Evolutionary conservation across 2,329 filamentous ascomycete species (phyloP).

Genomic region (Epichloe hybrida): DNA sequence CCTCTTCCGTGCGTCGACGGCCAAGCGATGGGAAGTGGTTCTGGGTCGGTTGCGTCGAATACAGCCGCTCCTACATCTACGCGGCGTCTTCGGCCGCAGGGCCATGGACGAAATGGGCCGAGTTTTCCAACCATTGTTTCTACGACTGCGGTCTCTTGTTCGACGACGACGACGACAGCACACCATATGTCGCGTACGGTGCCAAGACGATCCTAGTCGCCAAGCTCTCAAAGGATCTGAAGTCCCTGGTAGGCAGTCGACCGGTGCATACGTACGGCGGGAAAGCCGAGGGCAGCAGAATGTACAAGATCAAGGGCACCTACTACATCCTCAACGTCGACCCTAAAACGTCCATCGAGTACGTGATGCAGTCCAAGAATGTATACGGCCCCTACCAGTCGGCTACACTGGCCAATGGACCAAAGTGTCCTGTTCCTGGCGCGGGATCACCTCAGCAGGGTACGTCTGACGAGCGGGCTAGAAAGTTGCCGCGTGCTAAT

Average conservation of each 20-base stretch:
- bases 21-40: not conserved
- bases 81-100: not conserved
- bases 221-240: not conserved
- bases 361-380: not conserved
- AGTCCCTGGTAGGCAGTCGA: not conserved
- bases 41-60: not conserved
- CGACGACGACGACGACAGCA: not conserved
- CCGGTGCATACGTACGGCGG: not conserved
- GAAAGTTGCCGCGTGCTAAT: not conserved
- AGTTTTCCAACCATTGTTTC: not conserved
- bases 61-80: not conserved
- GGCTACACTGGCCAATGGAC: not conserved
- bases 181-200: not conserved
- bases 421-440: not conserved
- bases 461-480: not conserved
- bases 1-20: not conserved
- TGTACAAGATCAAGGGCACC: slow-evolving; percentile 1
- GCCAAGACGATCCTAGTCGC: not conserved
- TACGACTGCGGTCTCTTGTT: not conserved
- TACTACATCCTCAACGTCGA: not conserved
- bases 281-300: not conserved
- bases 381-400: not conserved
- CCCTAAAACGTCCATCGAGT: not conserved
- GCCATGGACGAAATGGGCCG: not conserved
- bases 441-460: not conserved